These are phyloP conservation scores for Cardamine occulta DNA, from an alignment of 345 rosid genomes.

Conservation along the genomic window DNA sequence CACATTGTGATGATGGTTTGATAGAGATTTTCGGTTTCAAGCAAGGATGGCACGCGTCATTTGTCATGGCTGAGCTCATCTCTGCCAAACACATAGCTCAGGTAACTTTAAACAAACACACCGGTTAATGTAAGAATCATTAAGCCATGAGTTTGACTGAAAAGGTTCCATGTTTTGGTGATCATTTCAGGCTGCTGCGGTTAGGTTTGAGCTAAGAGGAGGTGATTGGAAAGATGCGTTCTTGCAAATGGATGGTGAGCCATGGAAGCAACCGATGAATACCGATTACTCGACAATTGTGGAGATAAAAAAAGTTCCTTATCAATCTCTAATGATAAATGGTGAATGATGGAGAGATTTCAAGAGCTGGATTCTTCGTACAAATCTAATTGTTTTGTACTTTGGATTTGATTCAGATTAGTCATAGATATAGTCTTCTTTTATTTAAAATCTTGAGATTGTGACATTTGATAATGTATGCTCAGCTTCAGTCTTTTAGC, in stretches of 20 bases:
- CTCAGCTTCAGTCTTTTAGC: not conserved
- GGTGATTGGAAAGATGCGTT: slow-evolving; percentile 89
- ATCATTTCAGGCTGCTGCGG: slow-evolving; percentile 70
- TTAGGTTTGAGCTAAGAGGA: slow-evolving; percentile 87
- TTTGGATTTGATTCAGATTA: slow-evolving; percentile 35
- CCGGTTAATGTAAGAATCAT: not conserved
- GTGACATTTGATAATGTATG: not conserved
- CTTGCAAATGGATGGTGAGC: slow-evolving; percentile 99
- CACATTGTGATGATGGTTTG: slow-evolving; percentile 91
- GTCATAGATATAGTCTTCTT: slow-evolving; percentile 14
- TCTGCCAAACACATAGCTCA: slow-evolving; percentile 97
- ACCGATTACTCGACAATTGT: slow-evolving; percentile 72
- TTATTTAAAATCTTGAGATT: slow-evolving; percentile 17
- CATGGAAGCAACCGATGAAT: slow-evolving; percentile 90
- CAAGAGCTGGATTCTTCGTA: slow-evolving; percentile 34
- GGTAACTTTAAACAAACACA: slow-evolving; percentile 47
- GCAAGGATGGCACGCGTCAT: slow-evolving; percentile 99
- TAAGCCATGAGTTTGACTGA: not conserved
- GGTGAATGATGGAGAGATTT: slow-evolving; percentile 45
- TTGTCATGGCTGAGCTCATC: slow-evolving; percentile 97
- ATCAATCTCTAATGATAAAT: slow-evolving; percentile 68
- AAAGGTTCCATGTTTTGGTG: slow-evolving; percentile 14
- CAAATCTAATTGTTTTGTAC: slow-evolving; percentile 34
- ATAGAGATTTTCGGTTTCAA: slow-evolving; percentile 93
- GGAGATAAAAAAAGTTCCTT: slow-evolving; percentile 80